phyloP scores from a whole-genome alignment of 805 yeast genomes.

The Zygoascus ofunaensis region DNA sequence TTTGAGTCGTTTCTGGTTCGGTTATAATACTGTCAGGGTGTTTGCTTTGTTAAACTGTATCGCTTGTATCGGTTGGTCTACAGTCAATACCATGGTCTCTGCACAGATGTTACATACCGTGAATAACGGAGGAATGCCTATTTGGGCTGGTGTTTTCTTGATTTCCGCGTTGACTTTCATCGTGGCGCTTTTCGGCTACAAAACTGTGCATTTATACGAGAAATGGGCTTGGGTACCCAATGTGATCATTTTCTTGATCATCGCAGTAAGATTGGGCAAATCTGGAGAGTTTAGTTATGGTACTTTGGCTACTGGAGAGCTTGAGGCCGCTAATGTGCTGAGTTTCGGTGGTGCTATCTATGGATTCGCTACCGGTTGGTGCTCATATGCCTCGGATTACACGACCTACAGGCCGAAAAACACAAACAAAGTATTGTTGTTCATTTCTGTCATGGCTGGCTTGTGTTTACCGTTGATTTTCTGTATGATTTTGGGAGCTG shows the following conservation, averaged over 20 bases:
- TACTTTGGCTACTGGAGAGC: conserved; percentile 44
- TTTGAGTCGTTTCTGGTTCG: conserved; percentile 66
- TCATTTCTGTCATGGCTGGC: conserved; percentile 55
- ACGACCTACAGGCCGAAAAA: conserved; percentile 75
- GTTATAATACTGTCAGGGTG: conserved; percentile 65
- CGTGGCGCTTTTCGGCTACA: conserved; percentile 78
- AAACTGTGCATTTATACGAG: conserved; percentile 71
- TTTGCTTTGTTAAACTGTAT: conserved; percentile 69
- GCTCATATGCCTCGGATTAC: conserved; percentile 86
- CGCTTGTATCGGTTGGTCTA: conserved; percentile 94
- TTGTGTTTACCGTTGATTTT: conserved; percentile 59
- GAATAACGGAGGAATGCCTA: conserved; percentile 58
- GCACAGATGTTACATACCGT: conserved; percentile 77
- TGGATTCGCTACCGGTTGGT: conserved; percentile 93
- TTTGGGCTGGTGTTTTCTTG: conserved; percentile 84
- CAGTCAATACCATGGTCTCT: conserved; percentile 82
- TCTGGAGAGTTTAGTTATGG: conserved; percentile 56
- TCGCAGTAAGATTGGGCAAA: conserved; percentile 66
- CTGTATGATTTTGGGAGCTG: conserved; percentile 78
- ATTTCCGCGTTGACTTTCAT: conserved; percentile 55
- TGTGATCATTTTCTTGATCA: conserved; percentile 58
- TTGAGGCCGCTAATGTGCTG: conserved; percentile 66
- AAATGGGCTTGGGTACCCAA: conserved; percentile 87
- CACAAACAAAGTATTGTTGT: conserved; percentile 50
- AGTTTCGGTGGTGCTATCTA: conserved; percentile 76